phyloP scores from a whole-genome alignment of 2,329 filamentous ascomycete species.

The Cercospora zeae-maydis region DNA sequence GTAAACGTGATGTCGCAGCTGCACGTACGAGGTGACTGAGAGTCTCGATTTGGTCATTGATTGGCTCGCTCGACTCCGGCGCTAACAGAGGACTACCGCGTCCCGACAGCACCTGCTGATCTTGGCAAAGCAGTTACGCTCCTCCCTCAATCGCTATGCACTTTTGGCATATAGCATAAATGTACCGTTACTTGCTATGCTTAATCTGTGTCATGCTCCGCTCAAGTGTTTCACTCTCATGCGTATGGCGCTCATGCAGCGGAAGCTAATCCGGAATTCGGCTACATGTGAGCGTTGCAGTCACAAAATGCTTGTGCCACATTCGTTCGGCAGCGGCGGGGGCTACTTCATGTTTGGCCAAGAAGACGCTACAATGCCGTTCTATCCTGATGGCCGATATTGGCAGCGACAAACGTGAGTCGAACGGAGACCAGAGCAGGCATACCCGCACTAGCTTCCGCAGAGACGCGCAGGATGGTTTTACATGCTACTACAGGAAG shows the following conservation, averaged over 20 bases:
- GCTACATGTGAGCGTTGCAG: neutral
- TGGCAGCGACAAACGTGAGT: neutral
- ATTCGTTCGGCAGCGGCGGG: constrained; percentile 5
- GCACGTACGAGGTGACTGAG: neutral
- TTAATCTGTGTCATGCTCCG: neutral
- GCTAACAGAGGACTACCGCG: neutral
- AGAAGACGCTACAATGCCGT: constrained; percentile 9
- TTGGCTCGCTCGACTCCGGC: neutral
- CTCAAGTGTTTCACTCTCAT: neutral
- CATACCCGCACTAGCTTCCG: neutral
- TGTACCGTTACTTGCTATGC: neutral
- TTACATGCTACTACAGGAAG: neutral
- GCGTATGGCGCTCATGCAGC: neutral
- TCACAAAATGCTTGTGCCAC: neutral
- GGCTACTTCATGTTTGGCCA: constrained; percentile 7
- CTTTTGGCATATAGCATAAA: neutral
- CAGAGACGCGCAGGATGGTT: neutral
- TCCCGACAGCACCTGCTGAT: neutral
- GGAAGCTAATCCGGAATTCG: neutral
- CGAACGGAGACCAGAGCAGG: neutral
- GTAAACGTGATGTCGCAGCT: neutral
- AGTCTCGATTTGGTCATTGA: neutral
- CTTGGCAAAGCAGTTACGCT: neutral
- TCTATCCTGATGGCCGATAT: constrained; percentile 4
- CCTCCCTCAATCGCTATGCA: neutral